Percentiles rank a stretch among this genome's conserved stretches.
Evolutionary conservation across 2,329 filamentous ascomycete species (phyloP).

Genomic region (Dothideomycetidae sp.): DNA sequence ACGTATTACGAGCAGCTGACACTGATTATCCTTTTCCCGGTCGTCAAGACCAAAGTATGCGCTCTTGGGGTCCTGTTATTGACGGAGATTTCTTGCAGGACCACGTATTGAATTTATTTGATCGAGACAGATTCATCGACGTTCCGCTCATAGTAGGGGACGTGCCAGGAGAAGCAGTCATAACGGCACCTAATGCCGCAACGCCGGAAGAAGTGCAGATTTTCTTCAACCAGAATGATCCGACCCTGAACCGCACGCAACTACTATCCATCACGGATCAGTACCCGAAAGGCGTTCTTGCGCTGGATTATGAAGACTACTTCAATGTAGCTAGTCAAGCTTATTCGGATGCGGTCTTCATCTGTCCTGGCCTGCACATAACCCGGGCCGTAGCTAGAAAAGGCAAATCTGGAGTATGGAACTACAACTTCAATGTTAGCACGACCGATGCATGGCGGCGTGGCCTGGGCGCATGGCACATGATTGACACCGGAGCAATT

Average conservation of each 20-base stretch:
- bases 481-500: conserved; percentile 24
- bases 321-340: conserved; percentile 29
- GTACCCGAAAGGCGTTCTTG: conserved; percentile 16
- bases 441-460: conserved; percentile 24
- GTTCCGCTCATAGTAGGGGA: conserved; percentile 31
- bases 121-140: conserved; percentile 25
- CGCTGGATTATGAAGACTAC: conserved; percentile 18
- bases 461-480: conserved; percentile 27
- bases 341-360: conserved; percentile 37
- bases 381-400: conserved; percentile 19
- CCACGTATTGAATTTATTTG: conserved; percentile 26
- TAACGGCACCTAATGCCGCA: conserved; percentile 26
- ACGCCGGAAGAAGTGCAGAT: conserved; percentile 20
- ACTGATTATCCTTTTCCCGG: conserved; percentile 27
- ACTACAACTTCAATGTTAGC: conserved; percentile 36
- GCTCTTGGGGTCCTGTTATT: conserved; percentile 30
- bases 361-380: conserved; percentile 32
- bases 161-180: conserved; percentile 31
- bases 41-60: conserved; percentile 21
- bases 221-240: conserved; percentile 27
- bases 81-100: conserved; percentile 30
- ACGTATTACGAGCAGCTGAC: conserved; percentile 26
- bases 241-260: conserved; percentile 20
- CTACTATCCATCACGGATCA: conserved; percentile 20
- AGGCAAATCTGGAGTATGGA: conserved; percentile 26